These are phyloP conservation scores for Hypoxylon sp. DNA, from an alignment of 2,329 filamentous ascomycete species.

Conservation along the genomic window DNA sequence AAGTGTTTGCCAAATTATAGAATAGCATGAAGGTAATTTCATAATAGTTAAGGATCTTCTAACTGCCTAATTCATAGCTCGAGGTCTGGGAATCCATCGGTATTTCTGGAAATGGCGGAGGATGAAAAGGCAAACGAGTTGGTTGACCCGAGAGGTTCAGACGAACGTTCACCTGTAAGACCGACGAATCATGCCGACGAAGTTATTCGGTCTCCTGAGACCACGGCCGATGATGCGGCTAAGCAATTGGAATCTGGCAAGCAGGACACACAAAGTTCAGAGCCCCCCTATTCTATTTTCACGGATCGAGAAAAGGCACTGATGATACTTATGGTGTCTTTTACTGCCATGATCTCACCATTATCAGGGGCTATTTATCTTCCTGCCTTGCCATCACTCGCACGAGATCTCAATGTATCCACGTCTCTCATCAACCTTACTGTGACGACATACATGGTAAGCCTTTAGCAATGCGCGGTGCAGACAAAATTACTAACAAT, in stretches of 20 bases:
- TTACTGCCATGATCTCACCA: conserved; percentile 39
- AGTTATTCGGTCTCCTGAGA: background rate
- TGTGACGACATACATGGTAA: conserved; percentile 47
- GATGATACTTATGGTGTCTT: conserved; percentile 37
- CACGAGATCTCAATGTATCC: conserved; percentile 35
- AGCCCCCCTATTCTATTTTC: conserved; percentile 40
- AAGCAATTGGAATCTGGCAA: background rate
- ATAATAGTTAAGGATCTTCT: too few relatives aligned
- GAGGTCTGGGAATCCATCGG: background rate
- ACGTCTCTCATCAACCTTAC: conserved; percentile 45
- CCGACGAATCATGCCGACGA: background rate
- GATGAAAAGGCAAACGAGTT: background rate
- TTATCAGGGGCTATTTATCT: conserved; percentile 44
- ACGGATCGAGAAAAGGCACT: conserved; percentile 31
- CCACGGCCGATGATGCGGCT: background rate
- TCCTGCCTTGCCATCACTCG: conserved; percentile 39
- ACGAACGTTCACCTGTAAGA: background rate
- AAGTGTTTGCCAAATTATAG: background rate
- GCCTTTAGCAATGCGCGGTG: background rate
- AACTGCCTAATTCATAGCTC: background rate
- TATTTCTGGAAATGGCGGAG: conserved; percentile 9
- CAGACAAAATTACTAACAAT: background rate
- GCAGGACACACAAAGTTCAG: background rate
- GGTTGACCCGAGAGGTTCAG: background rate
- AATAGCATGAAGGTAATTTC: background rate